Evolutionary conservation across 306 rosid genomes (phyloP), one percentile per base, ranked within the genome.

Genomic region (Oxytropis ochrocephala): DNA sequence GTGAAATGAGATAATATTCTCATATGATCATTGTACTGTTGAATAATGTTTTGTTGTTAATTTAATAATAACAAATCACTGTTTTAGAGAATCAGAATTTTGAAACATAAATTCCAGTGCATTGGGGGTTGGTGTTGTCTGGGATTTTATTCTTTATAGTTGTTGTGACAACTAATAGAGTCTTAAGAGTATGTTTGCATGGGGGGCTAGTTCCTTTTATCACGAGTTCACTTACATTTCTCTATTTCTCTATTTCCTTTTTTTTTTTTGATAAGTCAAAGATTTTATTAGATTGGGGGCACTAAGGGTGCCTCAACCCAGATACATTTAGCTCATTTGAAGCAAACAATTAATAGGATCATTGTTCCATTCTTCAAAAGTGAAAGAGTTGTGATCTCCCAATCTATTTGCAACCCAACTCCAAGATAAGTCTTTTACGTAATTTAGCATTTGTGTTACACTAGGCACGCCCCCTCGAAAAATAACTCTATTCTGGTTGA

Each of bases 141-240:
- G 57, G 65, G 81, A 62, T 57, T 70, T 60, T 75, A 52, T 77
- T 81, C 41, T 81, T 76, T 76, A 70, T 74, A 12, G 38, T 73
- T 78, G 48, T 65, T 67, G 13, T 76, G 88, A 82, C 89, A 87
- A 83, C 83, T 74, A 87, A 77, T 74, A 85, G 70, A 67, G 38
- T 69, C 11, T 54, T 54, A 63, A 75, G 11, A 44, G 29, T 76
- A 77, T 73, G 30, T 82, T 82, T 84, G 87, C 82, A 64, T 78
- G 86, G 83, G 83, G 75, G 77, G 30, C 55, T 52, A 70, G 85
- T 64, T 85, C 70, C 69, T 72, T 32, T 50, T 12, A 72, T 85
- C 89, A 80, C 83, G 83, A 87, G 83, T 73, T 75, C 56, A 51
- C 70, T 64, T 72, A 75, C 47, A 76, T 38, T 8, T 11, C 11